Base-by-base conservation (phyloP, 345 rosid genomes). In the Pelargonium nanum region DNA sequence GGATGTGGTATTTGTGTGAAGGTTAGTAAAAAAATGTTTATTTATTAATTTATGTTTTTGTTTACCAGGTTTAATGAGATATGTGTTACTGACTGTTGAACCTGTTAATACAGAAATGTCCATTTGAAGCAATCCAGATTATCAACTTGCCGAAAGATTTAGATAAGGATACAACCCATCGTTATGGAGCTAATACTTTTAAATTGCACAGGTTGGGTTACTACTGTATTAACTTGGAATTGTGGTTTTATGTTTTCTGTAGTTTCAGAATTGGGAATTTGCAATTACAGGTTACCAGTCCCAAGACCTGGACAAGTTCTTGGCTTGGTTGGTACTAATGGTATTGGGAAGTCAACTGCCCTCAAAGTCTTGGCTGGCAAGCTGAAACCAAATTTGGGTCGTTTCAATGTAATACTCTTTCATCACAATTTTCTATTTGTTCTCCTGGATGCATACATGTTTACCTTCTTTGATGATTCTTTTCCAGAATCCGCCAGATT, bases 271-370 rank as follows among this genome's bases (percentile, higher is more conserved):
- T 57, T 15, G 17, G 20, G 53, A 45, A 66, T 56, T 55, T 65
- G 21, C 50, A 17, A 55, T 70, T 71, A 48, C 79, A 93, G 99
- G 84, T 77, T 93, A 69, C 99, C 99, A 23, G 96, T 93, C 56
- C 99, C 99, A 7, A 83, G 97, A 73, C 99, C 99, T 0, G 99
- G 97, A 48, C 99, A 93, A 75, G 99, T 93, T 78, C 88, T 93
- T 66, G 99, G 99, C 63, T 80, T 93, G 77, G 99, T 93, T 75
- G 99, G 99, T 70, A 89, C 99, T 53, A 93, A 93, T 77, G 99
- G 99, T 62, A 93, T 89, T 67, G 99, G 99, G 53, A 89, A 93
- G 68, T 89, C 99, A 32, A 93, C 99, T 17, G 99, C 99, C 30
- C 92, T 93, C 64, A 93, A 90, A 77, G 77, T 90, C 64, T 71